Conservation (phyloP, 2,329 filamentous ascomycete species). For the Colletotrichum filicis region DNA sequence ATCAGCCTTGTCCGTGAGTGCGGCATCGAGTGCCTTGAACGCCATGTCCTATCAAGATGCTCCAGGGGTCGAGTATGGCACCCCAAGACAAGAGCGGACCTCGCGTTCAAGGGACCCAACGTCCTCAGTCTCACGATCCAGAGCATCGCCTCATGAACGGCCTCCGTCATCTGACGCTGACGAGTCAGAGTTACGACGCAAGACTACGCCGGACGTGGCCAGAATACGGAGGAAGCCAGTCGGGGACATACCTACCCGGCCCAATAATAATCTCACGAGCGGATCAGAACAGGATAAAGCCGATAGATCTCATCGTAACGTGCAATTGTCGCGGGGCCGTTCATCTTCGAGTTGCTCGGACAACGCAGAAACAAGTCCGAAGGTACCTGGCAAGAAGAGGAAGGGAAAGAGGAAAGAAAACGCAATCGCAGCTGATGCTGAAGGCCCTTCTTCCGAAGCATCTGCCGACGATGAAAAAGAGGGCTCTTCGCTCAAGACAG, state of each 20-base stretch:
- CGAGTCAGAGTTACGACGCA: constrained; percentile 9
- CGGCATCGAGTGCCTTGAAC: constrained; percentile 65
- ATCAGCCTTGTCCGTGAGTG: constrained; percentile 63
- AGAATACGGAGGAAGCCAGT: constrained; percentile 29
- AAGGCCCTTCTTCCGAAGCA: constrained; percentile 59
- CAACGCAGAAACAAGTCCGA: neutral
- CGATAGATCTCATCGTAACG: neutral
- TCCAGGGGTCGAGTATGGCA: constrained; percentile 15
- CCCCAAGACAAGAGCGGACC: constrained; percentile 13
- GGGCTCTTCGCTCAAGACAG: constrained; percentile 52
- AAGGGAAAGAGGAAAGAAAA: constrained; percentile 45
- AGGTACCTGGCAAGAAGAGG: neutral
- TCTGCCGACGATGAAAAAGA: constrained; percentile 50
- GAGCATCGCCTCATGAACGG: neutral
- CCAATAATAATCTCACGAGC: constrained; percentile 2
- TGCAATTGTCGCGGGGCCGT: neutral
- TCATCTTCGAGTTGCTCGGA: constrained; percentile 27
- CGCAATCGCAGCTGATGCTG: constrained; percentile 53
- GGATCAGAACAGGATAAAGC: constrained; percentile 22
- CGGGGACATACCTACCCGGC: neutral
- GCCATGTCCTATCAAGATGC: constrained; percentile 39
- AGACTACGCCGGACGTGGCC: constrained; percentile 12
- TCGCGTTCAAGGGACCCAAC: neutral
- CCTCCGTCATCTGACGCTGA: constrained; percentile 6
- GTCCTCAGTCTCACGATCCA: neutral